Evolutionary conservation across 768 basidiomycete species (phyloP), one percentile per base, ranked within the genome.

Genomic region (Macrocybe gigantea): DNA sequence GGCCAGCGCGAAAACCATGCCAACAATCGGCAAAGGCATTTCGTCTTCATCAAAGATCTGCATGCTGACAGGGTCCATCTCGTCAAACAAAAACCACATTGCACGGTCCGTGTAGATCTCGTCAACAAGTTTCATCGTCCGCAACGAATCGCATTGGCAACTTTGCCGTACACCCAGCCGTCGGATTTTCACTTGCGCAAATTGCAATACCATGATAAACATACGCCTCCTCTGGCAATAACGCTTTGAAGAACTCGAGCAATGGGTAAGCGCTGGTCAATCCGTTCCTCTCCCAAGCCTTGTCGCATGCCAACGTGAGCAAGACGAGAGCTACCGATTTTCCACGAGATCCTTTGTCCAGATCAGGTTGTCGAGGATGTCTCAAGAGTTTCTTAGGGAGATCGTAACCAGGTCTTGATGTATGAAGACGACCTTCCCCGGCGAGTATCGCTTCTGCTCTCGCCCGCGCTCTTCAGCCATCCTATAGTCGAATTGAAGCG

Each of bases 261-360:
- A 3, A 5, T 12, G 31, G 32, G 22, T 11, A 29, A 8, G 42
- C 32, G 30, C 9, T 5, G 11, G 5, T 11, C 2, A n/a, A 11
- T 30, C n/a, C n/a, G n/a, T 10, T 32, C 10, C 11, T 4, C 5
- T 32, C 42, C 8, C 34, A 33, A 35, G 48, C 61, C 4, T 46
- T 36, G 34, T 56, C 53, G 44, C 56, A 55, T 3, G 62, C 61
- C 3, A 33, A 14, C 13, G 38, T 56, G n/a, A 63, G 49, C 33
- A 63, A 52, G 11, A 52, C 6, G 7, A 59, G 60, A 30, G 47
- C 54, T 12, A 58, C 56, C 8, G 59, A 9, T 36, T 60, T 62
- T 9, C 60, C 51, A 9, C 48, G 41, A 14, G 53, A 53, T 12
- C 56, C 58, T 10, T 44, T 43, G 31, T 31, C 38, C 7, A 61